phyloP scores from a whole-genome alignment of 345 rosid genomes.

The Brassica rapa region DNA sequence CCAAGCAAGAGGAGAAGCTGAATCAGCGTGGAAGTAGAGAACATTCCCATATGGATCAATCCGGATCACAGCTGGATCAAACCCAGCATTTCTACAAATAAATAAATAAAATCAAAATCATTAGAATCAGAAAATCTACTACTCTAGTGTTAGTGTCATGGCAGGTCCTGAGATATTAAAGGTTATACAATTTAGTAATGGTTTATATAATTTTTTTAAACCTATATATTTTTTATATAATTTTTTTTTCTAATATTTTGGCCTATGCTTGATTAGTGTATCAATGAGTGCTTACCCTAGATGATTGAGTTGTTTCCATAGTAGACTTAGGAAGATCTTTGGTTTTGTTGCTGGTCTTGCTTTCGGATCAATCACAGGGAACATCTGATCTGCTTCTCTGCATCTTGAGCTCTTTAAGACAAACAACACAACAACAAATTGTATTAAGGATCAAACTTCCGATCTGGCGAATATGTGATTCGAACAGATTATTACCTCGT shows the following conservation, averaged over 20 bases:
- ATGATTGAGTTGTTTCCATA: conserved; percentile 95
- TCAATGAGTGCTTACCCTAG: conserved; percentile 55
- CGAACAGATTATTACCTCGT: conserved; percentile 48
- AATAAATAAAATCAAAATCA: conserved; percentile 17
- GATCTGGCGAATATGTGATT: neutral
- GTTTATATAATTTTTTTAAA: neutral
- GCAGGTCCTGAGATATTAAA: too few relatives aligned
- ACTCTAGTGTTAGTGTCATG: too few relatives aligned
- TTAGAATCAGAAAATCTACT: neutral
- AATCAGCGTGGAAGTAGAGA: conserved; percentile 84
- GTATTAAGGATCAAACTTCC: neutral
- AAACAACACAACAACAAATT: neutral
- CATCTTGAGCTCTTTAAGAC: conserved; percentile 49
- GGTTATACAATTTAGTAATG: neutral
- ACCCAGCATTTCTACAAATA: conserved; percentile 80
- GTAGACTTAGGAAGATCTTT: conserved; percentile 61
- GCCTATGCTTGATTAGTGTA: neutral
- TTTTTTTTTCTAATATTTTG: too few relatives aligned
- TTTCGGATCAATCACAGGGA: conserved; percentile 68
- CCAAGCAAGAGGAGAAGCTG: conserved; percentile 98
- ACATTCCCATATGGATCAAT: conserved; percentile 92
- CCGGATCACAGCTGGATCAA: conserved; percentile 83
- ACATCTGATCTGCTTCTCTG: conserved; percentile 60
- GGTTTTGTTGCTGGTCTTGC: conserved; percentile 73
- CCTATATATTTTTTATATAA: too few relatives aligned